Conservation (phyloP, 306 rosid species). For the Lathyrus tuberosus region DNA sequence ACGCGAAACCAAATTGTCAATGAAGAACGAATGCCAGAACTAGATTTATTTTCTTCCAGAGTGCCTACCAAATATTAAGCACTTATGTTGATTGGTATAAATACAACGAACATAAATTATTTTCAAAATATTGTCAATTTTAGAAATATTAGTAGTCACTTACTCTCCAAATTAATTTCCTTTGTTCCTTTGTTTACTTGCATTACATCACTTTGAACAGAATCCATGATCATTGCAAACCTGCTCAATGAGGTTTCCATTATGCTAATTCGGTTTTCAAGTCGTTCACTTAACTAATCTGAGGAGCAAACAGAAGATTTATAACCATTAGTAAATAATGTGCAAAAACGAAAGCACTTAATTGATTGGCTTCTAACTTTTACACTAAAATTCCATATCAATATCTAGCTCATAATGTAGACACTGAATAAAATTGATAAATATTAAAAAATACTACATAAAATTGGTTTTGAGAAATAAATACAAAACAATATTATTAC, state of each 20-base stretch:
- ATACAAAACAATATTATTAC: too few relatives aligned
- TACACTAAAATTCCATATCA: too few relatives aligned
- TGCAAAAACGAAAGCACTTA: constrained; percentile 25
- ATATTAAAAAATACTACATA: too few relatives aligned
- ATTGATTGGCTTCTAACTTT: constrained; percentile 49
- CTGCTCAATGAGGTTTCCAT: constrained; percentile 87
- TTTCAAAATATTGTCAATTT: constrained; percentile 40
- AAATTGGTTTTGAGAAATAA: too few relatives aligned
- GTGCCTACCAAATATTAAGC: constrained; percentile 21
- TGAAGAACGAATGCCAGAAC: constrained; percentile 15
- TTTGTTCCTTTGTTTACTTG: constrained; percentile 83
- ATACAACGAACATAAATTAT: constrained; percentile 17
- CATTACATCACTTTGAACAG: too few relatives aligned
- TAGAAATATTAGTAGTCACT: constrained; percentile 47
- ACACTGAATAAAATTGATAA: too few relatives aligned
- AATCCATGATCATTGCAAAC: constrained; percentile 88
- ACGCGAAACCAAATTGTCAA: constrained; percentile 3
- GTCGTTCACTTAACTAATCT: constrained; percentile 85
- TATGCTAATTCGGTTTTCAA: constrained; percentile 74
- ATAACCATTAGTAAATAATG: constrained; percentile 21
- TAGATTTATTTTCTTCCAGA: constrained; percentile 9
- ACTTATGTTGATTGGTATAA: constrained; percentile 10
- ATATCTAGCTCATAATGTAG: too few relatives aligned
- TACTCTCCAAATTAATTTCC: constrained; percentile 75
- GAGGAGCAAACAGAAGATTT: constrained; percentile 39